phyloP scores from a whole-genome alignment of 1,284 basidiomycete genomes.

The Ganoderma multipileum region DNA sequence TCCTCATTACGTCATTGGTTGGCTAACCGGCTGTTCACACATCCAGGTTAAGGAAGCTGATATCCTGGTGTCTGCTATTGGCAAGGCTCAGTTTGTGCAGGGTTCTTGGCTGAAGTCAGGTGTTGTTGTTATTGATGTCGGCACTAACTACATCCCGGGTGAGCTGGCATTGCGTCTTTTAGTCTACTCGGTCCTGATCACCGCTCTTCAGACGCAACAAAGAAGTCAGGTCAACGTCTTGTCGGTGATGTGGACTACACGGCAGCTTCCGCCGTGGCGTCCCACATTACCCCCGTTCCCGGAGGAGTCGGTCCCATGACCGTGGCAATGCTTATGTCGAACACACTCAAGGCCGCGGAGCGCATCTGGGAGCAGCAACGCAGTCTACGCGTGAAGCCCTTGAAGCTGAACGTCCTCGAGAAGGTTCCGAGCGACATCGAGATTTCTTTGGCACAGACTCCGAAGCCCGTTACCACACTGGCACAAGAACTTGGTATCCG shows the following conservation, averaged over 20 bases:
- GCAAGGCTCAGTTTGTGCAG: conserved; percentile 89
- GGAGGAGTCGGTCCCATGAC: conserved; percentile 99
- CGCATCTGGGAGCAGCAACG: conserved; percentile 78
- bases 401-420: conserved; percentile 79
- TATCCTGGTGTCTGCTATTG: conserved; percentile 94
- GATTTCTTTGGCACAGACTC: conserved; percentile 94
- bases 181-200: not conserved
- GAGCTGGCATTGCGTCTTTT: conserved; percentile 20
- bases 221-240: conserved; percentile 95
- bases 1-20: conserved; percentile 15
- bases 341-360: conserved; percentile 88
- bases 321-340: conserved; percentile 98
- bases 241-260: conserved; percentile 96
- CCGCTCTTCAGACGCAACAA: conserved; percentile 69
- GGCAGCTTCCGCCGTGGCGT: conserved; percentile 80
- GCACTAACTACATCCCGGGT: conserved; percentile 96
- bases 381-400: conserved; percentile 75
- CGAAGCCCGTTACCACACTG: conserved; percentile 87
- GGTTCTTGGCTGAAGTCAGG: conserved; percentile 97
- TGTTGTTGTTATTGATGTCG: conserved; percentile 94
- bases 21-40: conserved; percentile 11
- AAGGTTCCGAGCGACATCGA: conserved; percentile 97
- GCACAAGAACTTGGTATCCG: conserved; percentile 91
- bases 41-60: conserved; percentile 84
- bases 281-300: conserved; percentile 96